A percentile compares a stretch with the other conserved stretches of the same genome.
Evolutionary conservation across 441 rosid species (phyloP).

Genomic region (Aquilaria agallochum): DNA sequence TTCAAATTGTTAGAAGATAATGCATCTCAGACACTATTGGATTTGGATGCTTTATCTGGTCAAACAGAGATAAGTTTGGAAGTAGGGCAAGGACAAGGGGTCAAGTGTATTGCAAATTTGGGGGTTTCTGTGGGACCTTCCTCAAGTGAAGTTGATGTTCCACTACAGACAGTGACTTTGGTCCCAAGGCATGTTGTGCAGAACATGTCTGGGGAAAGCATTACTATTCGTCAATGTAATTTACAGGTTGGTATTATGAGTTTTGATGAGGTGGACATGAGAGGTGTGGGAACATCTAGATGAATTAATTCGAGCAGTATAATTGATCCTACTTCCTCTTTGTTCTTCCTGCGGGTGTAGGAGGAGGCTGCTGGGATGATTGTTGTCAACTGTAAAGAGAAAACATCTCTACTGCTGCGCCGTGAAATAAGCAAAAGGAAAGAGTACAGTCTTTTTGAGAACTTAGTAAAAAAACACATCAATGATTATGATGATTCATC

Average conservation of each 20-base stretch:
- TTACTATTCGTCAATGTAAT: slow-evolving; percentile 74
- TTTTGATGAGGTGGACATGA: not conserved
- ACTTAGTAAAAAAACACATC: slow-evolving; percentile 77
- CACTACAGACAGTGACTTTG: slow-evolving; percentile 64
- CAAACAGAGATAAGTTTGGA: slow-evolving; percentile 79
- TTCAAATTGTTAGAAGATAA: slow-evolving; percentile 51
- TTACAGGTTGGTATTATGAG: slow-evolving; percentile 59
- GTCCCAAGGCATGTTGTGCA: slow-evolving; percentile 74
- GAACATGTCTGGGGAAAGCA: slow-evolving; percentile 66
- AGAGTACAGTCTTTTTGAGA: slow-evolving; percentile 80
- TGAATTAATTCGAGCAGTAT: not conserved
- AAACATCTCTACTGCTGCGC: slow-evolving; percentile 50
- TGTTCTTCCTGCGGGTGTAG: slow-evolving; percentile 30
- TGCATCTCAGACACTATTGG: slow-evolving; percentile 60
- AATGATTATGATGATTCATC: slow-evolving; percentile 48
- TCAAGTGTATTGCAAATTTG: slow-evolving; percentile 59
- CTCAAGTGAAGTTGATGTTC: slow-evolving; percentile 43
- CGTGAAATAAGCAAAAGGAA: slow-evolving; percentile 44
- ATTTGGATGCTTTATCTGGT: slow-evolving; percentile 91
- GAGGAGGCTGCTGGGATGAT: slow-evolving; percentile 57
- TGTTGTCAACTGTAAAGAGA: slow-evolving; percentile 52
- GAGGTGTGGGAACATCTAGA: too few relatives aligned
- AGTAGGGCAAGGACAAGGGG: slow-evolving; percentile 49
- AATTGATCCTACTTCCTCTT: slow-evolving; percentile 15
- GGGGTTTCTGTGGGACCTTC: slow-evolving; percentile 74